These are phyloP conservation scores for Paraphoma chrysanthemicola DNA, from an alignment of 2,329 filamentous ascomycete species.

Conservation along the genomic window DNA sequence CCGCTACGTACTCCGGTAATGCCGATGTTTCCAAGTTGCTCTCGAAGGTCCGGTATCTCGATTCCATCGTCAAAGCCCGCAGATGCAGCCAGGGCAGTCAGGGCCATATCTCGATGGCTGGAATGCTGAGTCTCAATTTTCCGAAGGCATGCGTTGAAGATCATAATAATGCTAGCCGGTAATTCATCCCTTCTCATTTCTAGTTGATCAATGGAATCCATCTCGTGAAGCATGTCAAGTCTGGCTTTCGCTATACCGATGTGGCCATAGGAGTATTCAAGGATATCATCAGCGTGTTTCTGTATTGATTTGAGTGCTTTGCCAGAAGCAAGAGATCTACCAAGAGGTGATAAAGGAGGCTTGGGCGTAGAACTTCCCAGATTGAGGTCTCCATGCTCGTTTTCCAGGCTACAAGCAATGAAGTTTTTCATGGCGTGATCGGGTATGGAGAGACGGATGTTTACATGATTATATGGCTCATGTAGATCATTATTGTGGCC, in stretches of 20 bases:
- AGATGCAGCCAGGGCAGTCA: slow-evolving; percentile 17
- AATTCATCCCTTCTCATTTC: slow-evolving; percentile 19
- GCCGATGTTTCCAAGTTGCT: slow-evolving; percentile 2
- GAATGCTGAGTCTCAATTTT: slow-evolving; percentile 12
- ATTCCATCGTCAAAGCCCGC: slow-evolving; percentile 7
- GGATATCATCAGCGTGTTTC: slow-evolving; percentile 10
- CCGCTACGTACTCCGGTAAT: slow-evolving; percentile 12
- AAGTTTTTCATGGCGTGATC: slow-evolving; percentile 7
- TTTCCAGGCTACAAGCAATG: slow-evolving; percentile 13
- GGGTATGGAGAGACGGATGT: slow-evolving; percentile 4
- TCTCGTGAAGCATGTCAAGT: slow-evolving; percentile 21
- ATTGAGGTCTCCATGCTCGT: slow-evolving; percentile 16
- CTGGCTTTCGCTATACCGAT: slow-evolving; percentile 22
- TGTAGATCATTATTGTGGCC: background rate
- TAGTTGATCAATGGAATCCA: slow-evolving; percentile 13
- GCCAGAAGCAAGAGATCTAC: slow-evolving; percentile 2
- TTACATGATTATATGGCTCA: slow-evolving; percentile 15
- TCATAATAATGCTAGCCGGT: slow-evolving; percentile 20
- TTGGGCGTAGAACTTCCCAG: slow-evolving; percentile 8
- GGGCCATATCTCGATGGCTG: slow-evolving; percentile 12
- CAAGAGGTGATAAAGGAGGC: slow-evolving; percentile 17
- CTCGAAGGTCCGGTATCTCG: slow-evolving; percentile 9
- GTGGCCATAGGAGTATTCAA: slow-evolving; percentile 9
- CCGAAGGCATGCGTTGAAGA: slow-evolving; percentile 22
- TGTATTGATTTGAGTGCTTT: slow-evolving; percentile 2